Percentiles rank a stretch among this genome's conserved stretches.
Evolutionary conservation across 2,329 filamentous ascomycete genomes (phyloP).

Genomic region (Exserohilum rostratum): DNA sequence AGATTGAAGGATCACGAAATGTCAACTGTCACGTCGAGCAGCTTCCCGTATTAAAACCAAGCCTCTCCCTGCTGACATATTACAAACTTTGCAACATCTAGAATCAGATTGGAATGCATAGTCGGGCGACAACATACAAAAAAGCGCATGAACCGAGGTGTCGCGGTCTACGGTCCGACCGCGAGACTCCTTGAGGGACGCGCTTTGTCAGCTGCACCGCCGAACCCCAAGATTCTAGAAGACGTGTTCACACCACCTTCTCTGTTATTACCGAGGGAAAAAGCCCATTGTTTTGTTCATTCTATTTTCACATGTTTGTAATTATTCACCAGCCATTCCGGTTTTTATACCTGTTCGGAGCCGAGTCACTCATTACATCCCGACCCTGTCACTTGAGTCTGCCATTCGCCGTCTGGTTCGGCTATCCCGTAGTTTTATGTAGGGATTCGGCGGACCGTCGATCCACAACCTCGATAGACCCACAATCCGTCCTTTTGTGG

Average conservation of each 20-base stretch:
- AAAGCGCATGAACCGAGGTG: constrained; percentile 14
- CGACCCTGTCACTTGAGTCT: background rate
- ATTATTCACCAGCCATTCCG: constrained; percentile 8
- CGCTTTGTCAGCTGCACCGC: constrained; percentile 23
- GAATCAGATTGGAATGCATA: background rate
- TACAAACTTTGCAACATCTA: background rate
- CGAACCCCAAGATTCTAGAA: constrained; percentile 17
- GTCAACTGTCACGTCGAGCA: background rate
- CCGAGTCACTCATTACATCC: background rate
- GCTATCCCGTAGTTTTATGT: background rate
- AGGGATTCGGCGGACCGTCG: constrained; percentile 2
- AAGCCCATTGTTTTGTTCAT: too few relatives aligned
- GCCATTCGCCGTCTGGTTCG: constrained; percentile 6
- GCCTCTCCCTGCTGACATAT: constrained; percentile 24
- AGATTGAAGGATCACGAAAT: constrained; percentile 3
- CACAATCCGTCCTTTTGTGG: constrained; percentile 4
- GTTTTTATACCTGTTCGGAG: background rate
- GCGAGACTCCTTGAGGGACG: background rate
- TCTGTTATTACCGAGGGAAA: background rate
- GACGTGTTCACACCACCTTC: constrained; percentile 1
- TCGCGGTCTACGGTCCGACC: constrained; percentile 1
- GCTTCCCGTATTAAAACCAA: constrained; percentile 8
- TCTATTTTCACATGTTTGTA: background rate
- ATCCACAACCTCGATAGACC: constrained; percentile 5
- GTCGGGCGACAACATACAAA: constrained; percentile 13